Percentiles rank a stretch among this genome's conserved stretches.
These are phyloP conservation scores for Singerocomus inundabilis DNA, from an alignment of 1,284 basidiomycete genomes.

Conservation along the genomic window DNA sequence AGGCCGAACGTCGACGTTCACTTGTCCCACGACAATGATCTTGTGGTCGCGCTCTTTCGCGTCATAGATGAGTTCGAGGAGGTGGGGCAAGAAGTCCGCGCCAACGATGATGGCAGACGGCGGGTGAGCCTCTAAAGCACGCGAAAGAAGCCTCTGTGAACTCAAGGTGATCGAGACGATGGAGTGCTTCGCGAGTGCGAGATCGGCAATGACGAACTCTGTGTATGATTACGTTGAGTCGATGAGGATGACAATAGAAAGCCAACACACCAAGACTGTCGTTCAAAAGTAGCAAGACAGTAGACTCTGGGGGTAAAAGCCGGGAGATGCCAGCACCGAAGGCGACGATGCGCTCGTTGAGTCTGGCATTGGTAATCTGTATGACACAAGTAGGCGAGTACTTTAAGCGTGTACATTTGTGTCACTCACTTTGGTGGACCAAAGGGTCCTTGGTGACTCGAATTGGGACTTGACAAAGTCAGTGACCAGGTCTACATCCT, in stretches of 20 bases:
- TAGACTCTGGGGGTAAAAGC: slow-evolving; percentile 62
- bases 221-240: slow-evolving; percentile 7
- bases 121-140: slow-evolving; percentile 60
- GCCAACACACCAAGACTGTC: slow-evolving; percentile 61
- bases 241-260: neutral
- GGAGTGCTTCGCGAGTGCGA: slow-evolving; percentile 69
- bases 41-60: slow-evolving; percentile 51
- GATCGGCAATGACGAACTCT: slow-evolving; percentile 77
- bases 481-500: slow-evolving; percentile 63
- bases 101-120: slow-evolving; percentile 70
- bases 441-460: slow-evolving; percentile 68
- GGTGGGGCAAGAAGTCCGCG: slow-evolving; percentile 56
- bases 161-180: slow-evolving; percentile 70
- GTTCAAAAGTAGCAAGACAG: slow-evolving; percentile 68
- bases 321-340: slow-evolving; percentile 67
- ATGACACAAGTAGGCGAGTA: neutral
- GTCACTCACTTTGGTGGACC: slow-evolving; percentile 64
- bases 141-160: slow-evolving; percentile 53
- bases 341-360: slow-evolving; percentile 64
- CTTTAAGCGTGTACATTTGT: neutral
- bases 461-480: slow-evolving; percentile 66
- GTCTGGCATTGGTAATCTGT: slow-evolving; percentile 66
- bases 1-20: slow-evolving; percentile 40
- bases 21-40: slow-evolving; percentile 67
- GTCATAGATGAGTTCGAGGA: slow-evolving; percentile 69